Conservation (phyloP, 805 yeast genomes). For the Hanseniaspora valbyensis region DNA sequence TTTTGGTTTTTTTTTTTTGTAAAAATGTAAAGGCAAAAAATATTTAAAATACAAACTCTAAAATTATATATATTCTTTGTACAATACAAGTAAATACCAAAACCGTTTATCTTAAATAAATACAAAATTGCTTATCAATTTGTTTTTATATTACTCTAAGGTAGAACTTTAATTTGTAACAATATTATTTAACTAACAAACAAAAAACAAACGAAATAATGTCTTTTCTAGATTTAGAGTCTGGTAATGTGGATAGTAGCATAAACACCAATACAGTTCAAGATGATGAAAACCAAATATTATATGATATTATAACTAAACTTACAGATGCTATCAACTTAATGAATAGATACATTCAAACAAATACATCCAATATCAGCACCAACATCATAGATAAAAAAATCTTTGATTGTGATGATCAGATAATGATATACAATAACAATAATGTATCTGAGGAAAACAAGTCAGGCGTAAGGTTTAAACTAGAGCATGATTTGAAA, state of each 20-base stretch:
- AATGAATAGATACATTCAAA: slow-evolving; percentile 17
- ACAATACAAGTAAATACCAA: no score
- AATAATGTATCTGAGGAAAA: background rate
- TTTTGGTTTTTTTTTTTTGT: no score
- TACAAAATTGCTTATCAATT: no score
- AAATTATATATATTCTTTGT: no score
- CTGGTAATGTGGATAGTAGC: background rate
- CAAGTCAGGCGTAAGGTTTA: slow-evolving; percentile 5
- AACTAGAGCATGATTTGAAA: slow-evolving; percentile 38
- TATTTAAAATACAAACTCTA: no score
- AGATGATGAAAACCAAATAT: slow-evolving; percentile 5
- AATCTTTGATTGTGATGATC: slow-evolving; percentile 27
- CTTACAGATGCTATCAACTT: slow-evolving; percentile 18
- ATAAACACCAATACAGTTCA: background rate
- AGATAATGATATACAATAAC: slow-evolving; percentile 1
- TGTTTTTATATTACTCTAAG: no score
- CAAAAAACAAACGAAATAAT: slow-evolving; percentile 8
- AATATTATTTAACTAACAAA: background rate
- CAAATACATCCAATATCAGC: slow-evolving; percentile 19
- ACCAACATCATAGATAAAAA: slow-evolving; percentile 30
- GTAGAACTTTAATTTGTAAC: no score
- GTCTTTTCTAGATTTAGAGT: slow-evolving; percentile 24
- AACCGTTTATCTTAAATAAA: no score
- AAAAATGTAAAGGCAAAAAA: no score
- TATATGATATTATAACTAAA: slow-evolving; percentile 4